phyloP scores from a whole-genome alignment of 2,329 filamentous ascomycete species.

The Fonsecaea erecta region DNA sequence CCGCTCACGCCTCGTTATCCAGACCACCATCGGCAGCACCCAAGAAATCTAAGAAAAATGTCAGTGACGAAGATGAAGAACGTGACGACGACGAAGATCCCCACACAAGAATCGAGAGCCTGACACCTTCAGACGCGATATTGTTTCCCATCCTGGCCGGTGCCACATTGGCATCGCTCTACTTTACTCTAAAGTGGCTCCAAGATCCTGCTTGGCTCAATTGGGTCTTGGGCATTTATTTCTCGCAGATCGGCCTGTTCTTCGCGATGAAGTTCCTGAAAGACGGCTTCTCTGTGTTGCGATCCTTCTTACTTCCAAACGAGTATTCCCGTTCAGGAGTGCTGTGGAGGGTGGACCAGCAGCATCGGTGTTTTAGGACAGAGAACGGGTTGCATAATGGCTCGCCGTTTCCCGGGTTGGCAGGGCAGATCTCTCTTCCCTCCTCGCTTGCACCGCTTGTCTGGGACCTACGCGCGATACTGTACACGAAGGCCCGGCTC shows the following conservation, averaged over 20 bases:
- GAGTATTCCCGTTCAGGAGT: slow-evolving; percentile 63
- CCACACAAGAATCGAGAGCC: slow-evolving; percentile 65
- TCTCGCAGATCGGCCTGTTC: slow-evolving; percentile 77
- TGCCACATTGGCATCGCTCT: slow-evolving; percentile 72
- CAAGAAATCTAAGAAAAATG: slow-evolving; percentile 45
- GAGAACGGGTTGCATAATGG: slow-evolving; percentile 23
- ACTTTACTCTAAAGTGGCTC: slow-evolving; percentile 87
- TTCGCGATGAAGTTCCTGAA: slow-evolving; percentile 74
- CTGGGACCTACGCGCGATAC: slow-evolving; percentile 56
- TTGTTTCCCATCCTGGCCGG: slow-evolving; percentile 81
- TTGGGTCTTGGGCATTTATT: slow-evolving; percentile 81
- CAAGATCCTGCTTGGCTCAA: slow-evolving; percentile 81
- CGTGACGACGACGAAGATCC: slow-evolving; percentile 60
- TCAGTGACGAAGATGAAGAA: slow-evolving; percentile 58
- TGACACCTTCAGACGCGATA: slow-evolving; percentile 79
- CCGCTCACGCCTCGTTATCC: slow-evolving; percentile 81
- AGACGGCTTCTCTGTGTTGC: slow-evolving; percentile 69
- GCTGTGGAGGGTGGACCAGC: slow-evolving; percentile 53
- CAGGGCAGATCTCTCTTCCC: slow-evolving; percentile 55
- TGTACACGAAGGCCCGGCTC: slow-evolving; percentile 57
- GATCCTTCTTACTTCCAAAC: slow-evolving; percentile 73
- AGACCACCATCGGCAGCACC: slow-evolving; percentile 79
- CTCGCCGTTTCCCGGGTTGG: slow-evolving; percentile 59
- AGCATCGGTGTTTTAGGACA: slow-evolving; percentile 41
- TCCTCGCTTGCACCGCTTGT: slow-evolving; percentile 42